Percentiles rank a stretch among this genome's conserved stretches.
Evolutionary conservation across 2,329 filamentous ascomycete genomes (phyloP).

Genomic region (Erysiphe neolycopersici): DNA sequence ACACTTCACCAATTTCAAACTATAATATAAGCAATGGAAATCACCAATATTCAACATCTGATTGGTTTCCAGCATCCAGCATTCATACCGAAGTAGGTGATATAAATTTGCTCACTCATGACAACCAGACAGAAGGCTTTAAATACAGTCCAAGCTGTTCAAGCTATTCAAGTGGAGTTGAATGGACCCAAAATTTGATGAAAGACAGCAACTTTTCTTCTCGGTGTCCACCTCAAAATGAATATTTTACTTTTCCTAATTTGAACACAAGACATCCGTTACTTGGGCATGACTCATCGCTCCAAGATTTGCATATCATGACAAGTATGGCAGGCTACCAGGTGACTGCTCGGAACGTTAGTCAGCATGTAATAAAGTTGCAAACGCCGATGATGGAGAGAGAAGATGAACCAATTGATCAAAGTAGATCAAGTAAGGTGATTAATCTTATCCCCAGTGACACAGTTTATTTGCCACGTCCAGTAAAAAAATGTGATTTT

Average conservation of each 20-base stretch:
- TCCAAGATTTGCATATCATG: neutral
- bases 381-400: neutral
- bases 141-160: neutral
- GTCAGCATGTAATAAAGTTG: neutral
- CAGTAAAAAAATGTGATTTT: conserved; percentile 16
- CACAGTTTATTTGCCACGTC: neutral
- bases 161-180: neutral
- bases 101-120: no score
- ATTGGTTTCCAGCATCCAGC: no score
- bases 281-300: neutral
- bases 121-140: no score
- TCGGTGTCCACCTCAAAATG: neutral
- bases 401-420: neutral
- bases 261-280: no score
- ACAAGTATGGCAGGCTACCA: neutral
- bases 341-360: neutral
- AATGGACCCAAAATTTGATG: neutral
- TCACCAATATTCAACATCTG: no score
- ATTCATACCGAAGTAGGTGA: no score
- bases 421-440: neutral
- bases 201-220: neutral
- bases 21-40: no score
- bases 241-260: neutral
- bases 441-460: neutral
- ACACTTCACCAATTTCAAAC: no score